phyloP scores from a whole-genome alignment of 2,329 filamentous ascomycete genomes.

The Aspergillus sp. region DNA sequence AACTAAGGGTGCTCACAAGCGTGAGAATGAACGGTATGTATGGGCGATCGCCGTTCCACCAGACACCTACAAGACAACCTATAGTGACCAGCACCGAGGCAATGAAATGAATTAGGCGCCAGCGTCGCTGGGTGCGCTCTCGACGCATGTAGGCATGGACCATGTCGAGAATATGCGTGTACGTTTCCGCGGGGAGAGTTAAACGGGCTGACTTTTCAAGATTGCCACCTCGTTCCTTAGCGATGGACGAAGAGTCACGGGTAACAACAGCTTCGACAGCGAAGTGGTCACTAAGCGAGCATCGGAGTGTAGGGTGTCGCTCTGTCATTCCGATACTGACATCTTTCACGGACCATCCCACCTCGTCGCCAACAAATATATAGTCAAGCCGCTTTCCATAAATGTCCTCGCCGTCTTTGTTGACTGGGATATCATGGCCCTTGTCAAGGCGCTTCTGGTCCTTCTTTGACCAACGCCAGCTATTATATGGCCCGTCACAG shows the following conservation, averaged over 20 bases:
- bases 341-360: constrained; percentile 70
- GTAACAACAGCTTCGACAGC: constrained; percentile 78
- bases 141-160: constrained; percentile 67
- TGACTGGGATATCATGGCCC: constrained; percentile 63
- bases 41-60: constrained; percentile 68
- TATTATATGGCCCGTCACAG: constrained; percentile 83
- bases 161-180: constrained; percentile 72
- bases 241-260: constrained; percentile 31
- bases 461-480: constrained; percentile 82
- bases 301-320: constrained; percentile 76
- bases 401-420: constrained; percentile 67
- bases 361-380: constrained; percentile 72
- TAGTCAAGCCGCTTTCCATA: constrained; percentile 90
- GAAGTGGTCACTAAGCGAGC: constrained; percentile 93
- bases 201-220: constrained; percentile 15
- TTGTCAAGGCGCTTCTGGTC: constrained; percentile 67
- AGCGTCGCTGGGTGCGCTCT: constrained; percentile 69
- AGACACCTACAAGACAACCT: constrained; percentile 76
- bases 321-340: constrained; percentile 80
- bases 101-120: constrained; percentile 73
- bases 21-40: constrained; percentile 79
- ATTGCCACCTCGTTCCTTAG: not conserved
- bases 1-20: constrained; percentile 73
- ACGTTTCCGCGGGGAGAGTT: constrained; percentile 51
- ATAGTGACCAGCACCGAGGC: constrained; percentile 65